Conservation (phyloP, 1,284 basidiomycete genomes). For the Rhodotorula sp. region DNA sequence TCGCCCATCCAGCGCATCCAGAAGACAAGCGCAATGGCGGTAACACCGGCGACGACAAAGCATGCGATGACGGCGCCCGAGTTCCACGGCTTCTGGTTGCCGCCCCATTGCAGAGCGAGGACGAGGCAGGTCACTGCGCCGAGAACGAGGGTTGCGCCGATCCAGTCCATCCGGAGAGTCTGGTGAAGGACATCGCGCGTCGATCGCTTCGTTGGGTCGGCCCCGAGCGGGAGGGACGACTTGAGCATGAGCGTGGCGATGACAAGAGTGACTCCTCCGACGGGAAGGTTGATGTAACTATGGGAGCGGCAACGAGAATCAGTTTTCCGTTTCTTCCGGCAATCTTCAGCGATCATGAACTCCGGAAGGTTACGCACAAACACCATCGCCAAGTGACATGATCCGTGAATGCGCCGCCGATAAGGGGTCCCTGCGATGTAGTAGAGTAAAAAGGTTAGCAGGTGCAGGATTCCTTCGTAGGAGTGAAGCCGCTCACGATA, state of each 20-base stretch:
- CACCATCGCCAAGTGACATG: slow-evolving; percentile 53
- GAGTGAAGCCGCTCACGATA: slow-evolving; percentile 45
- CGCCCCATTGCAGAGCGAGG: slow-evolving; percentile 46
- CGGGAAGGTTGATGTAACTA: slow-evolving; percentile 16
- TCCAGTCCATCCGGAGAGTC: slow-evolving; percentile 45
- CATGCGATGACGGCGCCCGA: slow-evolving; percentile 49
- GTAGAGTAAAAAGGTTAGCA: background rate
- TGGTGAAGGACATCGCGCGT: slow-evolving; percentile 23
- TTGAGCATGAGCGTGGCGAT: slow-evolving; percentile 35
- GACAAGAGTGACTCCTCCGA: slow-evolving; percentile 34
- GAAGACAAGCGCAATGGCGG: slow-evolving; percentile 34
- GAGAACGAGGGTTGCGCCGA: slow-evolving; percentile 44
- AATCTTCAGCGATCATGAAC: background rate
- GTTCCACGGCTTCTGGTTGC: slow-evolving; percentile 45
- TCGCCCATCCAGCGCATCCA: slow-evolving; percentile 45
- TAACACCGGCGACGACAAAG: slow-evolving; percentile 45
- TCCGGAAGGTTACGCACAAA: slow-evolving; percentile 42
- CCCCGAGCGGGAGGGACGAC: slow-evolving; percentile 27
- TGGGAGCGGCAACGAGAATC: background rate
- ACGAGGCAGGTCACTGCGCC: slow-evolving; percentile 46
- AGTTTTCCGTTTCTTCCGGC: background rate
- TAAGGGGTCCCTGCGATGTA: background rate
- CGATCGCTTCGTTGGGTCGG: slow-evolving; percentile 22
- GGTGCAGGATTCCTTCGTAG: background rate
- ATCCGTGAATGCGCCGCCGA: slow-evolving; percentile 53